These are phyloP conservation scores for Vickermania spadyakhi DNA, from an alignment of 208 protist genomes.

Conservation along the genomic window DNA sequence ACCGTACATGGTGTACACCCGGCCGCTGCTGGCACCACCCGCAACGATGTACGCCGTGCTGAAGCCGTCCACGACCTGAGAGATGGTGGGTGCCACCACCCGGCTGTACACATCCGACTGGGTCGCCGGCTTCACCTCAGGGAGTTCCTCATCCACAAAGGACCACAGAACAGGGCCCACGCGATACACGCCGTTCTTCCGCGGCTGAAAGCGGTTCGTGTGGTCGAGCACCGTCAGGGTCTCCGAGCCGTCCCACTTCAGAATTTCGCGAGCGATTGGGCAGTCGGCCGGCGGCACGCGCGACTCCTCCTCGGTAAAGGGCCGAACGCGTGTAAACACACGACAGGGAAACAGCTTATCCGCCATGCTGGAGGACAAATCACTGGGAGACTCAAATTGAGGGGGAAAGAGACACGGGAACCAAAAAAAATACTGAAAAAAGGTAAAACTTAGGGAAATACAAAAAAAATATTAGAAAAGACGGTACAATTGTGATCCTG, in stretches of 20 bases:
- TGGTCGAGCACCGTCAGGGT: constrained; percentile 60
- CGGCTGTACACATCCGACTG: constrained; percentile 69
- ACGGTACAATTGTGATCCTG: too few species aligned
- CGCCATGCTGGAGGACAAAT: constrained; percentile 1
- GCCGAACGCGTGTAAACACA: constrained; percentile 67
- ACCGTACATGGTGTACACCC: constrained; percentile 73
- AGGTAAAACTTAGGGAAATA: too few species aligned
- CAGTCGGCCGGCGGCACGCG: constrained; percentile 54
- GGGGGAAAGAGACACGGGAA: too few species aligned
- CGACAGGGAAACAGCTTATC: constrained; percentile 19
- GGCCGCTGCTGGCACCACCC: constrained; percentile 45
- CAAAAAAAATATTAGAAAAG: too few species aligned
- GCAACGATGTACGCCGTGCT: constrained; percentile 66
- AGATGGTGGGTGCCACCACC: constrained; percentile 44
- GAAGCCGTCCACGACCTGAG: constrained; percentile 63
- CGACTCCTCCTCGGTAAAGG: constrained; percentile 59
- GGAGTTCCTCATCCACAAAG: constrained; percentile 36
- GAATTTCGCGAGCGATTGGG: constrained; percentile 52
- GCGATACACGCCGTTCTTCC: constrained; percentile 52
- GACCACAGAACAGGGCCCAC: constrained; percentile 60
- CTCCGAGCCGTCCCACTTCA: constrained; percentile 43
- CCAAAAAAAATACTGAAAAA: too few species aligned
- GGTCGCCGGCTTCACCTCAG: constrained; percentile 15
- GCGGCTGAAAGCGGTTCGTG: constrained; percentile 45
- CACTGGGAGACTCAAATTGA: too few species aligned